A percentile compares a stretch with the other conserved stretches of the same genome.
Conservation (phyloP, 371 early-diverging fungal genomes). For the Amoeboaphelidium occidentale region DNA sequence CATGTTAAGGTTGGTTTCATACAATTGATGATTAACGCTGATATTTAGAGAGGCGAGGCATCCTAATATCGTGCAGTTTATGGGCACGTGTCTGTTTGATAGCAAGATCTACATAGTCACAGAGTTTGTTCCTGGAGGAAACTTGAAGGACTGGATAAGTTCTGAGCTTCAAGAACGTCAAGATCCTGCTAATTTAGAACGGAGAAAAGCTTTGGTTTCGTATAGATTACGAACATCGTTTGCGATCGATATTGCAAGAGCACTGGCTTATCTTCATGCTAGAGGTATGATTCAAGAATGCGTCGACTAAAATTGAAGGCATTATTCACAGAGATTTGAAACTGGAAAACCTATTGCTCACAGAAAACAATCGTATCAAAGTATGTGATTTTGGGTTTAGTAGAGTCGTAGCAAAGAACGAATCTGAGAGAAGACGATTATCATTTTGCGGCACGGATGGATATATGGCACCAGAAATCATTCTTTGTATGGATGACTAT, state of each 20-base stretch:
- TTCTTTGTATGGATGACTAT: slow-evolving; percentile 18
- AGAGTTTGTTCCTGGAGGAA: slow-evolving; percentile 23
- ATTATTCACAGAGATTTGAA: slow-evolving; percentile 2
- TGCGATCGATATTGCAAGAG: slow-evolving; percentile 26
- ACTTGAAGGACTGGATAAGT: slow-evolving; percentile 11
- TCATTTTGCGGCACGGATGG: slow-evolving; percentile 27
- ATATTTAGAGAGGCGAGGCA: slow-evolving; percentile 15
- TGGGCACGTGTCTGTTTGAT: slow-evolving; percentile 22
- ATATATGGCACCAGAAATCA: slow-evolving; percentile 32
- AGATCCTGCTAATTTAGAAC: not conserved
- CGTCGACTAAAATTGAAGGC: not conserved
- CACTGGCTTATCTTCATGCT: slow-evolving; percentile 26
- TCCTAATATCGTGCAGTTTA: slow-evolving; percentile 31
- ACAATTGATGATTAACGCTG: not conserved
- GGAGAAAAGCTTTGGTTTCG: not conserved
- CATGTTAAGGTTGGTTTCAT: slow-evolving; percentile 14
- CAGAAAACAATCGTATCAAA: slow-evolving; percentile 7
- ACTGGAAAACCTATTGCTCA: slow-evolving; percentile 1
- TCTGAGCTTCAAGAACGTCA: slow-evolving; percentile 4
- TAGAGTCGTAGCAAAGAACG: slow-evolving; percentile 6
- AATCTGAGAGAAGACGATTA: slow-evolving; percentile 19
- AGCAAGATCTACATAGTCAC: slow-evolving; percentile 24
- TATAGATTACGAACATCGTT: slow-evolving; percentile 6
- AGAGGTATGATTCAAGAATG: slow-evolving; percentile 21
- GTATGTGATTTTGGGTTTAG: slow-evolving; percentile 30